phyloP scores from a whole-genome alignment of 2,329 filamentous ascomycete species.

The Orbilia quercus region DNA sequence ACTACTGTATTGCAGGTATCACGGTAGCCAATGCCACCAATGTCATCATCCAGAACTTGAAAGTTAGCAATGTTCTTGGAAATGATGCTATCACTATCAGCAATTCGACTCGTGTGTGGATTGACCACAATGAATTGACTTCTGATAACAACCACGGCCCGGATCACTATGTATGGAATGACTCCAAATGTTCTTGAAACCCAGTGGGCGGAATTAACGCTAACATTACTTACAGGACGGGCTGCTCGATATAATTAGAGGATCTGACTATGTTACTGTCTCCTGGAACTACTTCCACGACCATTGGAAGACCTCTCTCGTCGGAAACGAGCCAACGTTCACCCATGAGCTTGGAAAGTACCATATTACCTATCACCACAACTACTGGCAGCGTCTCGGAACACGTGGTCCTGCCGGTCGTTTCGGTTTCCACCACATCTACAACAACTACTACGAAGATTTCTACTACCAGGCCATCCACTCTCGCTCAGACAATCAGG shows the following conservation, averaged over 20 bases:
- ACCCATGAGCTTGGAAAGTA: conserved; percentile 71
- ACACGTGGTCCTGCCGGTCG: conserved; percentile 67
- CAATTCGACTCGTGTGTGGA: conserved; percentile 66
- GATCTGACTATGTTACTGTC: conserved; percentile 66
- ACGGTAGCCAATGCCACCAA: conserved; percentile 63
- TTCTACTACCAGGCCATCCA: conserved; percentile 67
- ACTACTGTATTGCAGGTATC: conserved; percentile 60
- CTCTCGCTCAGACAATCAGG: conserved; percentile 67
- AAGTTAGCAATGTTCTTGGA: conserved; percentile 62
- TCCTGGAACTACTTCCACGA: conserved; percentile 68
- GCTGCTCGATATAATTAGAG: conserved; percentile 66
- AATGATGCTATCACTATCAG: conserved; percentile 65
- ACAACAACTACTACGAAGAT: conserved; percentile 67
- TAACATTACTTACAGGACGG: conserved; percentile 67
- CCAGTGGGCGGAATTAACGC: neutral
- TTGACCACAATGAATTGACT: conserved; percentile 67
- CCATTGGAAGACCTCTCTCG: conserved; percentile 67
- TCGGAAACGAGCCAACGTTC: conserved; percentile 72
- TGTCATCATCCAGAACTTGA: conserved; percentile 64
- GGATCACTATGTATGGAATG: conserved; percentile 62
- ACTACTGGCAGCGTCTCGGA: conserved; percentile 66
- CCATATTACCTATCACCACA: conserved; percentile 68
- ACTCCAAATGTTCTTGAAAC: neutral
- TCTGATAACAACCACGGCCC: conserved; percentile 64
- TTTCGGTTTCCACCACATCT: conserved; percentile 67